Conservation (phyloP, 352 stramenopile species). For the Phytophthora hybrid region DNA sequence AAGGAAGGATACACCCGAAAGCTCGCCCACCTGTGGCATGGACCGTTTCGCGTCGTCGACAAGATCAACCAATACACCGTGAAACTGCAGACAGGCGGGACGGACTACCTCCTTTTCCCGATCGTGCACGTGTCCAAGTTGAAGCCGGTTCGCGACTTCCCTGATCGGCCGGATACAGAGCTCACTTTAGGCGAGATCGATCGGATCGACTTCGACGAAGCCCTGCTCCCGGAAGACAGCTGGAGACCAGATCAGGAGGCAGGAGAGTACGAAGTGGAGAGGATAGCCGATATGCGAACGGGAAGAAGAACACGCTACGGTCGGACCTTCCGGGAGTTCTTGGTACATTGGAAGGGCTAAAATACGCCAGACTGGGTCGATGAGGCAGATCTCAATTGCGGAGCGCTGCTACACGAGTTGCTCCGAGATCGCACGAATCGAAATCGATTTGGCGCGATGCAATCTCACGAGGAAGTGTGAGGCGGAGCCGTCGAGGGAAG, state of each 20-base stretch:
- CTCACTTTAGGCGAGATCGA: neutral
- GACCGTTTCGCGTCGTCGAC: neutral
- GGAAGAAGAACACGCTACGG: constrained; percentile 1
- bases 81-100: neutral
- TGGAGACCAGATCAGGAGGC: neutral
- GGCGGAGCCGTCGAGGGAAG: too few species aligned
- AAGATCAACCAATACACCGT: neutral
- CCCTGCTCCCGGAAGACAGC: neutral
- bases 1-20: neutral
- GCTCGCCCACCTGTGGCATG: neutral
- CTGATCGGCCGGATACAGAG: neutral
- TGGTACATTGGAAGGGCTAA: neutral
- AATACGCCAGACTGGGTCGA: too few species aligned
- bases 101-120: neutral
- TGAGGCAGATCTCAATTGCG: too few species aligned
- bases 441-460: too few species aligned
- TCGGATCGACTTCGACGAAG: constrained; percentile 9
- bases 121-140: neutral
- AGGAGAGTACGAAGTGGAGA: neutral
- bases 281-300: neutral
- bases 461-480: too few species aligned
- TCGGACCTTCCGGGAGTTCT: neutral
- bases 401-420: too few species aligned
- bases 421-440: too few species aligned
- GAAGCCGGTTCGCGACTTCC: neutral